Base-by-base conservation (phyloP, 768 basidiomycete genomes). In the Stropharia rugosoannulata region DNA sequence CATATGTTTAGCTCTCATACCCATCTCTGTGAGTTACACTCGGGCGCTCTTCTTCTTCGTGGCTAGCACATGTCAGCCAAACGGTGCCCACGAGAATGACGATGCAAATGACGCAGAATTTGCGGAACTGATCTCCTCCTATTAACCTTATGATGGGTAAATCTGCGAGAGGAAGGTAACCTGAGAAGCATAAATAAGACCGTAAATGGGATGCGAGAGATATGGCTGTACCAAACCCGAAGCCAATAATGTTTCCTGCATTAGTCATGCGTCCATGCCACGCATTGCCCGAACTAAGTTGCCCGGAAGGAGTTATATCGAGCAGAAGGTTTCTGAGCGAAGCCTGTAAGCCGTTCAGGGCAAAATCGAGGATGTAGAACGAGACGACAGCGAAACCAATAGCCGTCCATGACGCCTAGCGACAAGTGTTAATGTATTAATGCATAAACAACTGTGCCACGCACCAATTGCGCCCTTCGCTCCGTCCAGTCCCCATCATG, bases 191-290 rank as follows among this genome's bases (percentile, higher is more conserved):
- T 19, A 42, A 43, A 25, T 44, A 22, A 35, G 54, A 38, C 54
- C 29, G 15, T 38, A 38, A 19, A 3, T 6, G 22, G 13, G 16
- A 46, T 48, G 27, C 42, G 16, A 29, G 11, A 12, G 35, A 15
- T 13, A 35, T 39, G 61, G 81, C 55, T 4, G 22, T 65, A 90
- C 93, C 95, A 66, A 96, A 89, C 1, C 91, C 91, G 73, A 87
- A 98, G 8, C 97, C 97, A 59, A 98, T 69, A 47, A 98, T 96
- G 67, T 97, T 98, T 18, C 95, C 97, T n/a, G 94, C 86, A 67
- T 98, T 94, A 42, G 86, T 89, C 90, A 98, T 97, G 58, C 93
- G 80, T 44, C 95, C 90, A 59, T 98, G 95, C 95, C 96, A 99
- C 35, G 97, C 97, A 73, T 98, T 99, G 4, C 89, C 94, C n/a